Base-by-base conservation (phyloP, 805 yeast genomes). In the Suhomyces sp. region DNA sequence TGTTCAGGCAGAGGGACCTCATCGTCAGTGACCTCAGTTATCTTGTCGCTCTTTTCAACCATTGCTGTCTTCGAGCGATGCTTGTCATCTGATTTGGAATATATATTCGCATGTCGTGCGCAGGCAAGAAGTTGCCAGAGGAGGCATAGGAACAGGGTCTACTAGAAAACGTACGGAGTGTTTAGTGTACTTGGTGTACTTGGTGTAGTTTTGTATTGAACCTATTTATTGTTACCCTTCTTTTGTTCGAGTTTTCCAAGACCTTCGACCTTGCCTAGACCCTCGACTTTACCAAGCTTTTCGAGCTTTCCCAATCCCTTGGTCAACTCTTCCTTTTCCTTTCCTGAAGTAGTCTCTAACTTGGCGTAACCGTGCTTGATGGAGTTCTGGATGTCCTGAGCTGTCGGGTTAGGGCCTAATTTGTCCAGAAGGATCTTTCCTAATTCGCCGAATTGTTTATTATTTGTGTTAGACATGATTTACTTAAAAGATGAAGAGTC, bases 401-500 rank as follows among this genome's bases (percentile, higher is more conserved):
- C 26, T 1, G 44, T 12, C 5, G 49, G 50, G 47, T 48, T 51
- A n/a, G 50, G 24, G 7, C 55, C 55, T 26, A 49, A 44, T 40
- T 52, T 45, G 47, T 46, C 47, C 24, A 36, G 26, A 29, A 48
- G 51, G 23, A 54, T 41, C 27, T 54, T 47, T n/a, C 56, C 56
- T 13, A 54, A 45, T 33, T 54, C 54, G 22, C 56, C 56, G 44
- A 54, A 54, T 45, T 50, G 48, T 13, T 9, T 22, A 5, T 15
- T 15, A 31, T 19, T 33, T 10, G n/a, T 47, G 22, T 44, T 42
- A 10, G 54, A 35, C 54, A 51, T 51, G 8, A 13, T 40, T 9
- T 19, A 9, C 17, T 29, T 13, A 3, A 13, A 13, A 10, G 3
- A 7, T 10, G 15, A 31, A 13, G 41, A 36, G 31, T 15, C 8